These are phyloP conservation scores for Quercus lobata DNA, from an alignment of 331 rosid species.

Conservation along the genomic window DNA sequence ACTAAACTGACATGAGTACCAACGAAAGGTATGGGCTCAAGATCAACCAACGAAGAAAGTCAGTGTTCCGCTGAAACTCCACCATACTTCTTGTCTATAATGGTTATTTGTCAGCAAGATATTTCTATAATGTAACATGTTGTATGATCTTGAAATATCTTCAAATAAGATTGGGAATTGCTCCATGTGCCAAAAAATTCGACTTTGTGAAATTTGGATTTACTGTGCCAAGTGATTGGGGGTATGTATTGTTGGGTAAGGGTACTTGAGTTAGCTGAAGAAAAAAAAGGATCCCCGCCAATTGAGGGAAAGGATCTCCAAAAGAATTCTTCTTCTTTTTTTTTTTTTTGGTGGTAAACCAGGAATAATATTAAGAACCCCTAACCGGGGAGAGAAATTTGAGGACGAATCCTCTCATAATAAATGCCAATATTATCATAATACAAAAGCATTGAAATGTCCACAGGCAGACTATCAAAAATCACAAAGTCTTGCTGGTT, in stretches of 20 bases:
- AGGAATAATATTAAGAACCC: too few relatives aligned
- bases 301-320: too few relatives aligned
- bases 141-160: not conserved
- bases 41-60: not conserved
- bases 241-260: not conserved
- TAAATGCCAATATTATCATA: too few relatives aligned
- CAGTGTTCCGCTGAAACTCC: not conserved
- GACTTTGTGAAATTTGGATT: not conserved
- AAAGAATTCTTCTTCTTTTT: too few relatives aligned
- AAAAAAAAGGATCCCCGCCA: not conserved
- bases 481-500: too few relatives aligned
- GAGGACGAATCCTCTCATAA: too few relatives aligned
- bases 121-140: not conserved
- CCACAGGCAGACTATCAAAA: too few relatives aligned
- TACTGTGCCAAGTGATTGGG: not conserved
- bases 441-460: too few relatives aligned
- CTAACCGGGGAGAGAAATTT: too few relatives aligned
- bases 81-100: not conserved
- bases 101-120: not conserved
- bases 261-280: not conserved
- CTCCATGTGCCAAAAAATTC: not conserved
- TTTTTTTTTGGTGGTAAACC: too few relatives aligned
- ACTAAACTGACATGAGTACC: not conserved
- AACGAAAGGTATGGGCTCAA: not conserved
- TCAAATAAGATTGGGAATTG: not conserved